A percentile compares a stretch with the other conserved stretches of the same genome.
These are phyloP conservation scores for Talaromyces albobiverticillius DNA, from an alignment of 2,329 filamentous ascomycete genomes.

Conservation along the genomic window DNA sequence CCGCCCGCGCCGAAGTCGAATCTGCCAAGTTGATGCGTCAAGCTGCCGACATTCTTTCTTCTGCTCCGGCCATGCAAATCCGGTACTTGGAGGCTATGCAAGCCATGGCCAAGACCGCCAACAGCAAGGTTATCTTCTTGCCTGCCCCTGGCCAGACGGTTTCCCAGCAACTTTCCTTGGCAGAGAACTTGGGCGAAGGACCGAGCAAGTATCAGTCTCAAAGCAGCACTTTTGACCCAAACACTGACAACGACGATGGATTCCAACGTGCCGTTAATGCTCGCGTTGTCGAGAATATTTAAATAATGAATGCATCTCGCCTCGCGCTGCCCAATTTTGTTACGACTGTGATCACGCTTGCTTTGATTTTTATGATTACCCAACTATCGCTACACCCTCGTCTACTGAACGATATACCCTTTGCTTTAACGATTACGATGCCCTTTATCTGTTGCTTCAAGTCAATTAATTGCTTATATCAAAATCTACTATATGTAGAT, in stretches of 20 bases:
- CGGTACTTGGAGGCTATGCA: constrained; percentile 98
- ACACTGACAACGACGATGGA: constrained; percentile 46
- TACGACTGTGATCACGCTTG: not conserved
- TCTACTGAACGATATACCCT: constrained; percentile 1
- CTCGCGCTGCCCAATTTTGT: not conserved
- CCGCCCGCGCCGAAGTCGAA: constrained; percentile 94
- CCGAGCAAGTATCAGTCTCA: constrained; percentile 49
- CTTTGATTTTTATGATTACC: constrained; percentile 8
- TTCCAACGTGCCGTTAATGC: constrained; percentile 82
- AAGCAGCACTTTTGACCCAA: constrained; percentile 31
- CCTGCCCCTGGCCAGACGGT: constrained; percentile 62
- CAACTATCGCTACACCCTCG: not conserved
- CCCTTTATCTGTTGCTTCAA: not conserved
- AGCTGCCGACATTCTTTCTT: constrained; percentile 88
- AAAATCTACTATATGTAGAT: too few relatives aligned
- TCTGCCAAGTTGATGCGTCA: constrained; percentile 81
- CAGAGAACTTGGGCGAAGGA: constrained; percentile 55
- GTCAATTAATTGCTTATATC: not conserved
- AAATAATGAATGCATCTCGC: constrained; percentile 26
- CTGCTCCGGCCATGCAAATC: constrained; percentile 96
- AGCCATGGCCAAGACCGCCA: constrained; percentile 92
- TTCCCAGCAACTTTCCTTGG: constrained; percentile 49
- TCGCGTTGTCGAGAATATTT: constrained; percentile 82
- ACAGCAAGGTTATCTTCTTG: constrained; percentile 83
- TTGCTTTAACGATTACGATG: not conserved